These are phyloP conservation scores for Gloeophyllum trabeum DNA, from an alignment of 768 basidiomycete genomes.

Conservation along the genomic window DNA sequence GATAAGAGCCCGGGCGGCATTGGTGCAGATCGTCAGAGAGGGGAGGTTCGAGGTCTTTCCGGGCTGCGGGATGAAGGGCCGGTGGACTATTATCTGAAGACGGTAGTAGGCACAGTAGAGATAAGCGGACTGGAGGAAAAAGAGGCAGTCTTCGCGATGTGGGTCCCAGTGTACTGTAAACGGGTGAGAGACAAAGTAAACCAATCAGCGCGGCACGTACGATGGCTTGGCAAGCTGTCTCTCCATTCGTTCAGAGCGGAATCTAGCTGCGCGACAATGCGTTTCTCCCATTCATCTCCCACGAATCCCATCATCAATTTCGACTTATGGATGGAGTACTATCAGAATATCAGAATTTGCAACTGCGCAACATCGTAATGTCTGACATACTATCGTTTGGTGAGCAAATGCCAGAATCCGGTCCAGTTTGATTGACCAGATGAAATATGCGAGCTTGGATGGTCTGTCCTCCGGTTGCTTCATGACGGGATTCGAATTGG, in stretches of 20 bases:
- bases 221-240: slow-evolving; percentile 22
- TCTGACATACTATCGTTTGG: slow-evolving; percentile 17
- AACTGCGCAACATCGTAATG: neutral
- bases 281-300: slow-evolving; percentile 13
- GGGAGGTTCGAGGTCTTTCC: slow-evolving; percentile 14
- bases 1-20: slow-evolving; percentile 24
- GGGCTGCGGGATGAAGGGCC: slow-evolving; percentile 29
- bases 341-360: neutral
- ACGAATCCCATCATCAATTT: slow-evolving; percentile 11
- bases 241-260: slow-evolving; percentile 28
- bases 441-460: slow-evolving; percentile 19
- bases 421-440: slow-evolving; percentile 19
- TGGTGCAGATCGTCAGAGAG: slow-evolving; percentile 30
- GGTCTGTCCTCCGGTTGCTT: slow-evolving; percentile 20
- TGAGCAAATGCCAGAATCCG: slow-evolving; percentile 22
- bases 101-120: slow-evolving; percentile 30
- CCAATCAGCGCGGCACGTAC: slow-evolving; percentile 3
- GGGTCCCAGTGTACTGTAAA: slow-evolving; percentile 28
- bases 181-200: neutral
- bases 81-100: slow-evolving; percentile 32
- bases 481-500: too few relatives aligned
- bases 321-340: slow-evolving; percentile 25
- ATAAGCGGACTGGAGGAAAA: slow-evolving; percentile 27
- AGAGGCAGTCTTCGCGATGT: slow-evolving; percentile 17
- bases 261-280: slow-evolving; percentile 28